A percentile compares a stretch with the other conserved stretches of the same genome.
phyloP scores from a whole-genome alignment of 148 eudicot genomes.

The Chenopodium berlandieri region DNA sequence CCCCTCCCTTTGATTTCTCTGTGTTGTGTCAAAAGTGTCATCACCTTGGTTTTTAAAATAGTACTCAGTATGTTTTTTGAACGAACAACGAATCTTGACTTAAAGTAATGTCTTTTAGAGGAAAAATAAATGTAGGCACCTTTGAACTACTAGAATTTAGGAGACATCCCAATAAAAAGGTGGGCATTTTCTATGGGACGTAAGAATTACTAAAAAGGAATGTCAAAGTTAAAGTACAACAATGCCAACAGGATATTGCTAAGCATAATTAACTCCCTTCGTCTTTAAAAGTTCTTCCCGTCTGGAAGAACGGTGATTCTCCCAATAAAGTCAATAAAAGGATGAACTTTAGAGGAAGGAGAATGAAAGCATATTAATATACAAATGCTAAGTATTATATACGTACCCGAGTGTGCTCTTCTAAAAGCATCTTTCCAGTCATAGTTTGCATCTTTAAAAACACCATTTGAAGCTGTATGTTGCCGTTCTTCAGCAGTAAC shows the following conservation, averaged over 20 bases:
- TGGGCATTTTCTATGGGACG: neutral
- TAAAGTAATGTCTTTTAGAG: neutral
- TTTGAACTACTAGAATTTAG: neutral
- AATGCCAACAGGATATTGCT: neutral
- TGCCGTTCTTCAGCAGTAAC: conserved; percentile 17
- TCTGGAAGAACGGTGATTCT: too few species aligned
- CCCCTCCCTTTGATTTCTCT: neutral
- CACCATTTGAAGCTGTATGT: conserved; percentile 20
- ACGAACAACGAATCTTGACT: neutral
- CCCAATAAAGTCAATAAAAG: too few species aligned
- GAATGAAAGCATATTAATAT: too few species aligned
- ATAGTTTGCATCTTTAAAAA: conserved; percentile 11
- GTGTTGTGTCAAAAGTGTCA: neutral
- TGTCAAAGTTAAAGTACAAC: neutral
- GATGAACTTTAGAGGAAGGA: too few species aligned
- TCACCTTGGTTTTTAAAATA: neutral
- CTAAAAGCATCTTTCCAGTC: conserved; percentile 61
- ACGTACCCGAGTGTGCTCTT: conserved; percentile 52
- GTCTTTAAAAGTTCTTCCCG: too few species aligned
- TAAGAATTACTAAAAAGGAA: neutral
- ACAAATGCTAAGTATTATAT: neutral
- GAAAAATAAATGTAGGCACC: neutral
- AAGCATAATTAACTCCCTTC: neutral
- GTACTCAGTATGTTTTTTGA: neutral
- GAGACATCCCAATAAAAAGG: neutral